Percentiles rank a stretch among this genome's conserved stretches.
Evolutionary conservation across 345 rosid species (phyloP).

Genomic region (Linum lewisii): DNA sequence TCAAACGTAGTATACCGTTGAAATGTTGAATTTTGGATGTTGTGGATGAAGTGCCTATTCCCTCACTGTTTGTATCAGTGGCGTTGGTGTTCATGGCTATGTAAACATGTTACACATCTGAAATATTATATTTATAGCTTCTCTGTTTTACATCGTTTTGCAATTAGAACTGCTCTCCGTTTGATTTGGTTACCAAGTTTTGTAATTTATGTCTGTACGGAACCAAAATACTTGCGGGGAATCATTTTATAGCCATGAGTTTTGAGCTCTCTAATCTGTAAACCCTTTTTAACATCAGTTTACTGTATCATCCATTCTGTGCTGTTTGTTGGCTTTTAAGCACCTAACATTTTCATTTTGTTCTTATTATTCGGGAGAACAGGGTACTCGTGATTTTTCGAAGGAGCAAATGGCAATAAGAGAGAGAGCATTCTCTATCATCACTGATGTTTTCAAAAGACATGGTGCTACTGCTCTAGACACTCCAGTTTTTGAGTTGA

Average conservation of each 20-base stretch:
- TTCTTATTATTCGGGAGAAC: constrained; percentile 11
- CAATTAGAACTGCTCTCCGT: not conserved
- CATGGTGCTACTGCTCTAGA: constrained; percentile 90
- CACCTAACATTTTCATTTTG: not conserved
- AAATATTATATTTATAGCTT: not conserved
- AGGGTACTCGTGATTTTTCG: constrained; percentile 93
- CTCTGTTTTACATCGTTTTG: not conserved
- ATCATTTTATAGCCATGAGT: too few species aligned
- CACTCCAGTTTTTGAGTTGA: constrained; percentile 91
- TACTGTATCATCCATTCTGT: not conserved
- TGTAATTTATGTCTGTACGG: too few species aligned
- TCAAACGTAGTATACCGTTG: too few species aligned
- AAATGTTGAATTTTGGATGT: too few species aligned
- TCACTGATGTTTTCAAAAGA: constrained; percentile 68
- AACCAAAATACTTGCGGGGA: too few species aligned
- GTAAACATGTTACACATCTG: too few species aligned
- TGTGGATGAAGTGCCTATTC: too few species aligned
- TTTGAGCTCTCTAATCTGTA: too few species aligned
- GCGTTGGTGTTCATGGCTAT: too few species aligned
- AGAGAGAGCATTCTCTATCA: constrained; percentile 70
- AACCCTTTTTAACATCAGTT: not conserved
- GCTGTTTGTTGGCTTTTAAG: not conserved
- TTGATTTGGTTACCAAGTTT: too few species aligned
- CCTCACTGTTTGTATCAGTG: too few species aligned
- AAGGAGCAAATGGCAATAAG: constrained; percentile 78